Evolutionary conservation across 495 filamentous ascomycete species (phyloP).

Genomic region (Tuber borchii): DNA sequence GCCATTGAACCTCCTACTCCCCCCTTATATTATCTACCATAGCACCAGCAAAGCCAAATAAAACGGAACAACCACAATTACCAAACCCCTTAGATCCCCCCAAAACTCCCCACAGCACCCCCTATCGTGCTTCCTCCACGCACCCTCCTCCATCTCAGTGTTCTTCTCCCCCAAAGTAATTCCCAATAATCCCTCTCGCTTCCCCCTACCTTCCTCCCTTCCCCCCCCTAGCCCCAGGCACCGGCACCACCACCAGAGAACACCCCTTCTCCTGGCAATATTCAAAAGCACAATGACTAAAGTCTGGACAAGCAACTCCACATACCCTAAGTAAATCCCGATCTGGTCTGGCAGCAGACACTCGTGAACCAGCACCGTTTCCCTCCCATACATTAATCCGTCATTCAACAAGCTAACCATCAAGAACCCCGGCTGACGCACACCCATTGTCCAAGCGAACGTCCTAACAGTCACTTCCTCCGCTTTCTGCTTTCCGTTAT

Average conservation of each 20-base stretch:
- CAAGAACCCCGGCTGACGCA: slow-evolving; percentile 77
- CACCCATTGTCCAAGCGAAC: slow-evolving; percentile 88
- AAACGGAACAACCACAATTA: not conserved
- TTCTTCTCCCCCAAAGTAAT: not conserved
- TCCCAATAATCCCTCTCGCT: not conserved
- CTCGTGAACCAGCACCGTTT: slow-evolving; percentile 75
- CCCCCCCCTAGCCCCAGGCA: not conserved
- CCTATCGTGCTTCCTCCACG: not conserved
- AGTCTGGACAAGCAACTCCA: not conserved
- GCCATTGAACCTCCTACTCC: not conserved
- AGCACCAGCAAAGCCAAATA: not conserved
- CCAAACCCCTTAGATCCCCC: not conserved
- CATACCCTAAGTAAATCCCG: slow-evolving; percentile 49
- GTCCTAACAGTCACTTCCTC: slow-evolving; percentile 89
- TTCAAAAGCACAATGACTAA: not conserved
- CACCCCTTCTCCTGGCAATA: not conserved
- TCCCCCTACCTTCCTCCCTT: not conserved
- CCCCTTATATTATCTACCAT: not conserved
- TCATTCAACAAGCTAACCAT: slow-evolving; percentile 88
- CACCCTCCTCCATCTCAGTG: not conserved
- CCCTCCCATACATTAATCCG: slow-evolving; percentile 49
- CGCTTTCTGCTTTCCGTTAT: slow-evolving; percentile 51
- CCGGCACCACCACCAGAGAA: not conserved
- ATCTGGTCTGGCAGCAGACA: slow-evolving; percentile 85
- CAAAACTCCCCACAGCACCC: not conserved